A percentile compares a stretch with the other conserved stretches of the same genome.
These are phyloP conservation scores for Stagonosporopsis cucurbitacearum DNA, from an alignment of 2,329 filamentous ascomycete species.

Conservation along the genomic window DNA sequence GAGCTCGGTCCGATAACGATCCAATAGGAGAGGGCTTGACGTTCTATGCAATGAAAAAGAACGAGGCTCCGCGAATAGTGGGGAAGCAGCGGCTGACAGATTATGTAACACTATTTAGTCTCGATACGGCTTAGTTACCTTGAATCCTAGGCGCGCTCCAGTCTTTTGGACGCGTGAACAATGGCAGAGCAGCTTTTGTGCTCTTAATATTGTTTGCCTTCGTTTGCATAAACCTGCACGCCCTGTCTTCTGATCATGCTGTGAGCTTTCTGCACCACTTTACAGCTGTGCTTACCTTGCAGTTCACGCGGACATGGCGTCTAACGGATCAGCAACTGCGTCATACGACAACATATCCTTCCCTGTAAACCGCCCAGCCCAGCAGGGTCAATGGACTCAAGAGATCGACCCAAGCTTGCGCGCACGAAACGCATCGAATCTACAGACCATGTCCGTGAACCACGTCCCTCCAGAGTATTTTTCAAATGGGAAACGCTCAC, in stretches of 20 bases:
- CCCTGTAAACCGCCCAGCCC: constrained; percentile 34
- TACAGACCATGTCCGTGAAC: constrained; percentile 23
- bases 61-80: background rate
- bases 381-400: constrained; percentile 34
- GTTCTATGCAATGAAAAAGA: background rate
- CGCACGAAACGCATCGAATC: constrained; percentile 30
- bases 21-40: background rate
- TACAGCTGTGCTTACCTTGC: constrained; percentile 1
- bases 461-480: constrained; percentile 45
- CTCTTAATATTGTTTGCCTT: constrained; percentile 11
- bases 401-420: constrained; percentile 38
- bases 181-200: constrained; percentile 9
- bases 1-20: background rate
- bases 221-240: background rate
- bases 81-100: background rate
- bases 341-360: constrained; percentile 40
- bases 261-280: constrained; percentile 11
- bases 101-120: background rate
- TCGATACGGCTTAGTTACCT: background rate
- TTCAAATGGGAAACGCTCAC: constrained; percentile 53
- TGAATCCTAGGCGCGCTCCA: too few relatives aligned
- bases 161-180: too few relatives aligned
- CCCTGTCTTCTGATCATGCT: constrained; percentile 12
- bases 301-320: constrained; percentile 26
- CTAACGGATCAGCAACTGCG: constrained; percentile 32